phyloP scores from a whole-genome alignment of 2,329 filamentous ascomycete genomes.

The Thermochaetoides dissita region DNA sequence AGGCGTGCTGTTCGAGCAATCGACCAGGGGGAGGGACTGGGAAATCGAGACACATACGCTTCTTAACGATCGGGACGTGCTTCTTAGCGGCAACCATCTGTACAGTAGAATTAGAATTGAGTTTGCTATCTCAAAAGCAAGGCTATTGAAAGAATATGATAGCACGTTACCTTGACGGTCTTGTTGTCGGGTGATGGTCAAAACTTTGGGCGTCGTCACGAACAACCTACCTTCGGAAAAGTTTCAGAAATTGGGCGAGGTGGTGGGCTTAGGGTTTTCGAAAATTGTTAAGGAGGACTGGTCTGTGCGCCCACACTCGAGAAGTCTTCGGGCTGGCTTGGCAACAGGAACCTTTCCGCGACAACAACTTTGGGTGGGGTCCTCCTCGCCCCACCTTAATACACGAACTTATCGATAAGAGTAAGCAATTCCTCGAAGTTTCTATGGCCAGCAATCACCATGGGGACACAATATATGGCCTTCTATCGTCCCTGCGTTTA shows the following conservation, averaged over 20 bases:
- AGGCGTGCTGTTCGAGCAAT: not conserved
- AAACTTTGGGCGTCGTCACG: constrained; percentile 16
- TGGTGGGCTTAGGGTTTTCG: constrained; percentile 18
- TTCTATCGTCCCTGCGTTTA: no score
- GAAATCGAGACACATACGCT: constrained; percentile 59
- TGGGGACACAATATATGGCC: no score
- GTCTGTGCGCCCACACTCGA: constrained; percentile 7
- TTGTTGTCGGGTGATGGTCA: constrained; percentile 17
- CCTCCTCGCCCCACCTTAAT: no score
- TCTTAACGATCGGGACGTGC: constrained; percentile 99
- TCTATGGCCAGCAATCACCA: not conserved
- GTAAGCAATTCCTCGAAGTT: not conserved
- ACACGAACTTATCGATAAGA: constrained; percentile 3
- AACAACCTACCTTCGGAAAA: constrained; percentile 15
- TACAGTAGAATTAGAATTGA: constrained; percentile 12
- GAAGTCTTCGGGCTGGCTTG: constrained; percentile 1
- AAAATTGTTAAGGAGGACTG: constrained; percentile 15
- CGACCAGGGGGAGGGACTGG: constrained; percentile 2
- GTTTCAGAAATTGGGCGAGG: constrained; percentile 14
- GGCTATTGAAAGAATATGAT: not conserved
- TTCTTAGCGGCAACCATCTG: constrained; percentile 98
- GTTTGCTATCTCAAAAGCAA: no score
- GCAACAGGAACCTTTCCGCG: not conserved
- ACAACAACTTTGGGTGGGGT: no score
- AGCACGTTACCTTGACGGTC: constrained; percentile 16